Evolutionary conservation across 495 filamentous ascomycete genomes (phyloP).

Genomic region (Trichoderma parareesei): DNA sequence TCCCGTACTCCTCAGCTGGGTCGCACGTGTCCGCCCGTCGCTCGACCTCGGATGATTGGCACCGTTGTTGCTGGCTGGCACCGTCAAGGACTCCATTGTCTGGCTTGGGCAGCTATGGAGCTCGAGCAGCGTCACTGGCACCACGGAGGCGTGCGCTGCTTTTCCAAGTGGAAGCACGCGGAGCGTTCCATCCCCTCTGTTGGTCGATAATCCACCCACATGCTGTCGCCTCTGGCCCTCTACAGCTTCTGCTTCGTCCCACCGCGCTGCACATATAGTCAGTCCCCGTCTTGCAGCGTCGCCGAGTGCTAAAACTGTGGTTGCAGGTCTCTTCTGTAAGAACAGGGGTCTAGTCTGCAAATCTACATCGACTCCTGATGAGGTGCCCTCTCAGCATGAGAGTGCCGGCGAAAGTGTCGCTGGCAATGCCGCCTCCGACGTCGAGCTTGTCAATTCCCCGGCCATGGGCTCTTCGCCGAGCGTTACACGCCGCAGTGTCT

Average conservation of each 20-base stretch:
- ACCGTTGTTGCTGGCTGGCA: too few species aligned
- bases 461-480: background rate
- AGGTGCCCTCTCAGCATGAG: background rate
- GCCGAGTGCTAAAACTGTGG: background rate
- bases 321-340: constrained; percentile 7
- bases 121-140: background rate
- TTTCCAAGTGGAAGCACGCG: background rate
- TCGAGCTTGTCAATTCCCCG: background rate
- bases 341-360: background rate
- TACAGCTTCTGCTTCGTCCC: background rate
- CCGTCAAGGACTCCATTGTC: background rate
- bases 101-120: background rate
- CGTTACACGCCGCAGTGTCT: background rate
- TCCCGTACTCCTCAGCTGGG: too few species aligned
- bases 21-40: too few species aligned
- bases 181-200: background rate
- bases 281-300: background rate
- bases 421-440: background rate
- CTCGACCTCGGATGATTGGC: too few species aligned
- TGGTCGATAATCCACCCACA: background rate
- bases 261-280: background rate
- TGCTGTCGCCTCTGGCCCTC: background rate
- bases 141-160: background rate
- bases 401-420: background rate
- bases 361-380: constrained; percentile 1